These are phyloP conservation scores for Sugiyamaella neomexicana DNA, from an alignment of 1,139 yeast species.

Conservation along the genomic window DNA sequence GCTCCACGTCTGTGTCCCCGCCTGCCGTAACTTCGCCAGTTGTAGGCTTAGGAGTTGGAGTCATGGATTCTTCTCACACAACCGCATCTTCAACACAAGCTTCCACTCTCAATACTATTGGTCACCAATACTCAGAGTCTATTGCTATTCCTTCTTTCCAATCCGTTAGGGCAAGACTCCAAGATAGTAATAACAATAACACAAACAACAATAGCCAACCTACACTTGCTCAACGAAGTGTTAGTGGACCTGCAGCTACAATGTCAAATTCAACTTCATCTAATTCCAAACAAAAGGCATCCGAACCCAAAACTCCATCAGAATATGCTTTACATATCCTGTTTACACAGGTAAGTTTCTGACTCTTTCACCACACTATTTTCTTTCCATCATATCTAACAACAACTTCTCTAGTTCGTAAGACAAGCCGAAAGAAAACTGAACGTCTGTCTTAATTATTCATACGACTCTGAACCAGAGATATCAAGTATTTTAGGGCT, in stretches of 20 bases:
- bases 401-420: conserved; percentile 57
- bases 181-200: background rate
- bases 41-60: conserved; percentile 12
- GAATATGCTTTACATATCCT: conserved; percentile 92
- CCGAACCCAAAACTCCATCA: conserved; percentile 66
- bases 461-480: conserved; percentile 74
- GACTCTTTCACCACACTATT: too few species aligned
- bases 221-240: conserved; percentile 20
- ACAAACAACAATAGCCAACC: background rate
- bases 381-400: too few species aligned
- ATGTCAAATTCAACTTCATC: conserved; percentile 12
- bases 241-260: conserved; percentile 22
- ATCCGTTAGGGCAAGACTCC: conserved; percentile 1
- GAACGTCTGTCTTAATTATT: conserved; percentile 67
- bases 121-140: conserved; percentile 20
- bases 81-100: background rate
- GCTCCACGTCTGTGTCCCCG: background rate
- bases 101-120: background rate
- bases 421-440: conserved; percentile 88
- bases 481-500: conserved; percentile 79
- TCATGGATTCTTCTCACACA: background rate
- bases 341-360: conserved; percentile 62
- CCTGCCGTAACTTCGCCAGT: background rate
- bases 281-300: conserved; percentile 16
- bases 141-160: conserved; percentile 19